Percentiles rank a stretch among this genome's conserved stretches.
Conservation (phyloP, 2,329 filamentous ascomycete species). For the Aspergillus uvarum region DNA sequence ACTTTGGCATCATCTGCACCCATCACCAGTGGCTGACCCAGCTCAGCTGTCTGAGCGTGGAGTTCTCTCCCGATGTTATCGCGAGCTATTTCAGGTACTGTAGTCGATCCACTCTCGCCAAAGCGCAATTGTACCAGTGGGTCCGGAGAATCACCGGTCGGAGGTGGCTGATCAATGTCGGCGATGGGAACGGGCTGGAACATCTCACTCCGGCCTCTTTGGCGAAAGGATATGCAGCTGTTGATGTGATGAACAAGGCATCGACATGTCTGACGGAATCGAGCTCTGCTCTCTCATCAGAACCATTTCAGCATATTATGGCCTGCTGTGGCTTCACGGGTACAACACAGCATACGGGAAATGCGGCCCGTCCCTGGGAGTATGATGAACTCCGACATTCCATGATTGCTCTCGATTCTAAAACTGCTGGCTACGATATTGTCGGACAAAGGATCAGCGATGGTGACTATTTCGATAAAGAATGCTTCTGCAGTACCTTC, state of each 20-base stretch:
- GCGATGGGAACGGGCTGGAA: slow-evolving; percentile 4
- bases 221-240: not conserved
- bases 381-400: not conserved
- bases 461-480: slow-evolving; percentile 8
- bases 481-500: slow-evolving; percentile 9
- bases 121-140: slow-evolving; percentile 10
- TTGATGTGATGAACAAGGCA: not conserved
- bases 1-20: slow-evolving; percentile 3
- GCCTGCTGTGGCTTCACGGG: slow-evolving; percentile 8
- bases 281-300: not conserved
- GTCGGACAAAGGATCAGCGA: not conserved
- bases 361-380: slow-evolving; percentile 8
- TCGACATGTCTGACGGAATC: slow-evolving; percentile 3
- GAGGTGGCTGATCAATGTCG: slow-evolving; percentile 8
- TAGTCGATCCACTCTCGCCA: slow-evolving; percentile 6
- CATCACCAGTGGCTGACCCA: slow-evolving; percentile 11
- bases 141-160: slow-evolving; percentile 7
- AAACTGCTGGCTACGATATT: slow-evolving; percentile 10
- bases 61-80: slow-evolving; percentile 1
- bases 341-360: slow-evolving; percentile 6
- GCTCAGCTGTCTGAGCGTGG: slow-evolving; percentile 8
- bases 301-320: slow-evolving; percentile 8
- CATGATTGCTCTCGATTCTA: slow-evolving; percentile 4
- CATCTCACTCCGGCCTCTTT: slow-evolving; percentile 7
- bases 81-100: slow-evolving; percentile 7